These are phyloP conservation scores for Pueraria montana DNA, from an alignment of 306 rosid genomes.

Conservation along the genomic window DNA sequence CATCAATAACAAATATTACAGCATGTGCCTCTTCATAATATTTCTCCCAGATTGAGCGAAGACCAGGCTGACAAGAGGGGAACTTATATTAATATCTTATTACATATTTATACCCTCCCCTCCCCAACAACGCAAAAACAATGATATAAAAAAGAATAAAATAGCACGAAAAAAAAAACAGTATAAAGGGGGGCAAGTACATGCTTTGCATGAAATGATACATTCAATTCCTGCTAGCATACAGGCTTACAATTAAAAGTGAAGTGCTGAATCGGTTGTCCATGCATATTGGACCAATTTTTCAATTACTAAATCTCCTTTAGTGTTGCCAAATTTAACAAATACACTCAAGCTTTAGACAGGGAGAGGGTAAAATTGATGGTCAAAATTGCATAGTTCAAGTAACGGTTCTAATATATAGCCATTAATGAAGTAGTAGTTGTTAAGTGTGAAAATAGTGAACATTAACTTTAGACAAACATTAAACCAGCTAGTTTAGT, in stretches of 20 bases:
- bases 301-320: slow-evolving; percentile 35
- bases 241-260: slow-evolving; percentile 29
- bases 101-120: slow-evolving; percentile 34
- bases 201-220: slow-evolving; percentile 33
- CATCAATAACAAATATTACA: slow-evolving; percentile 90
- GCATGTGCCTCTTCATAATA: slow-evolving; percentile 99
- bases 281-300: slow-evolving; percentile 25
- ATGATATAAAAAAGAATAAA: slow-evolving; percentile 29
- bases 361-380: slow-evolving; percentile 20
- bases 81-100: slow-evolving; percentile 46
- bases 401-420: slow-evolving; percentile 30
- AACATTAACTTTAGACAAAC: slow-evolving; percentile 9
- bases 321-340: slow-evolving; percentile 36
- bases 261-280: slow-evolving; percentile 25
- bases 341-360: slow-evolving; percentile 32
- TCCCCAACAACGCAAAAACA: slow-evolving; percentile 14
- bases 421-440: slow-evolving; percentile 10
- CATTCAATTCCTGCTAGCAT: slow-evolving; percentile 36
- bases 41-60: slow-evolving; percentile 99
- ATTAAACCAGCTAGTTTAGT: slow-evolving; percentile 29
- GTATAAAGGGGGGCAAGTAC: slow-evolving; percentile 2
- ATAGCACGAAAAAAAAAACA: slow-evolving; percentile 23
- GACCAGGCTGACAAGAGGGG: slow-evolving; percentile 78
- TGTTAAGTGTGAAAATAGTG: background rate
- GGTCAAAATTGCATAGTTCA: slow-evolving; percentile 22